Evolutionary conservation across 192 early-diverging fungal genomes (phyloP).

Genomic region (Borealophlyctis nickersoniae): DNA sequence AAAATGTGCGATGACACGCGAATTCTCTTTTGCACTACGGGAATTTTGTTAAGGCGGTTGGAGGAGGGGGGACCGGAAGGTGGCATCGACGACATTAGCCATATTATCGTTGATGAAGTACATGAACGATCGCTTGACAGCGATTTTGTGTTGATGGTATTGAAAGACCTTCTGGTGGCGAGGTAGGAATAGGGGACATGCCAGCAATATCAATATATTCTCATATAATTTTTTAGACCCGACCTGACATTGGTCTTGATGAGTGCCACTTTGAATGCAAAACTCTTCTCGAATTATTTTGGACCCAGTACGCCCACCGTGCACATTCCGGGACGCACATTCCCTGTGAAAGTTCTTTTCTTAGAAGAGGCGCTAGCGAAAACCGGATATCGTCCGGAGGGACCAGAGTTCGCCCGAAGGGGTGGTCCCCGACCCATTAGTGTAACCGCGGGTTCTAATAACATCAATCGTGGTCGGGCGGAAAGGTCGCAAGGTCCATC

Average conservation of each 20-base stretch:
- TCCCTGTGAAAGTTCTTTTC: constrained; percentile 44
- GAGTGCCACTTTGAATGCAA: constrained; percentile 84
- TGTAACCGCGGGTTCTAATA: not conserved
- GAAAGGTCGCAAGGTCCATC: not conserved
- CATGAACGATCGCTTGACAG: constrained; percentile 75
- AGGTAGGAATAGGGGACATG: too few species aligned
- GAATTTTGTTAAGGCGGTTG: constrained; percentile 62
- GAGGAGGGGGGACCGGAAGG: constrained; percentile 37
- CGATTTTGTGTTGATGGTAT: constrained; percentile 76
- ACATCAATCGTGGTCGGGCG: too few species aligned
- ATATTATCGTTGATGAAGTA: constrained; percentile 78
- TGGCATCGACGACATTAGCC: constrained; percentile 54
- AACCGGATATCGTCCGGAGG: constrained; percentile 42
- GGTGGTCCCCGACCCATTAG: not conserved
- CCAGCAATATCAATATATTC: too few species aligned
- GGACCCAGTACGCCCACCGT: constrained; percentile 44
- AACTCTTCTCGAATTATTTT: constrained; percentile 74
- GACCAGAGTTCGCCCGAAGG: constrained; percentile 22
- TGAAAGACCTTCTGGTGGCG: constrained; percentile 57
- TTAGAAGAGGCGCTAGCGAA: constrained; percentile 60
- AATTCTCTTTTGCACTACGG: constrained; percentile 65
- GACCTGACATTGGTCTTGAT: constrained; percentile 76
- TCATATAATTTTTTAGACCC: constrained; percentile 3
- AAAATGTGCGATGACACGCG: constrained; percentile 44
- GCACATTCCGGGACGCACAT: constrained; percentile 54